Percentiles rank a stretch among this genome's conserved stretches.
phyloP scores from a whole-genome alignment of 1,139 yeast species.

The Petasospora rhodanensis region DNA sequence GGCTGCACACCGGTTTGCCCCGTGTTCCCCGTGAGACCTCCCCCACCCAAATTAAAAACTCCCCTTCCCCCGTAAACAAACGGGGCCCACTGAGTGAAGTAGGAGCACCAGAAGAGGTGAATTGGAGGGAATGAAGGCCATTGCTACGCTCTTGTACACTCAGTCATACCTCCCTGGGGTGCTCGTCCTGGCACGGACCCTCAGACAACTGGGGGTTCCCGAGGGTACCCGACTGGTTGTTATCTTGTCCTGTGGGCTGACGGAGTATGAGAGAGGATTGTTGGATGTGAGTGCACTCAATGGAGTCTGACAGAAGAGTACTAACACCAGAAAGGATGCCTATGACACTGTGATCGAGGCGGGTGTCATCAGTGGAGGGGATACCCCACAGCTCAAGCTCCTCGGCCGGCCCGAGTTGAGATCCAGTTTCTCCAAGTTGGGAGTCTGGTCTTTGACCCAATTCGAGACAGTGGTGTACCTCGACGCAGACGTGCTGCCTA shows the following conservation, averaged over 20 bases:
- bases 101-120: no score
- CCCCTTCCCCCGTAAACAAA: no score
- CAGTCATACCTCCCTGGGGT: slow-evolving; percentile 75
- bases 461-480: slow-evolving; percentile 65
- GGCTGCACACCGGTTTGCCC: no score
- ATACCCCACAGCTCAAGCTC: slow-evolving; percentile 34
- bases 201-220: slow-evolving; percentile 26
- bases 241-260: slow-evolving; percentile 29
- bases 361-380: slow-evolving; percentile 27
- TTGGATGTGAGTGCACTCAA: slow-evolving; percentile 8
- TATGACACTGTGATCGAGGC: slow-evolving; percentile 33
- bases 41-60: no score
- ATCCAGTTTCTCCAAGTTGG: slow-evolving; percentile 66
- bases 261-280: slow-evolving; percentile 17
- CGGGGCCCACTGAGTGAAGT: no score
- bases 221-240: slow-evolving; percentile 24
- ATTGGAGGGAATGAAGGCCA: no score
- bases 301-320: not conserved
- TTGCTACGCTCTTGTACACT: slow-evolving; percentile 63
- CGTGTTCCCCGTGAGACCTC: no score
- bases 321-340: slow-evolving; percentile 12
- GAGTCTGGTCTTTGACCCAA: slow-evolving; percentile 61
- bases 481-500: slow-evolving; percentile 79
- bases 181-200: slow-evolving; percentile 50
- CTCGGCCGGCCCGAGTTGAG: slow-evolving; percentile 73